These are phyloP conservation scores for Elongisporangium senticosum DNA, from an alignment of 352 stramenopile genomes.

Conservation along the genomic window DNA sequence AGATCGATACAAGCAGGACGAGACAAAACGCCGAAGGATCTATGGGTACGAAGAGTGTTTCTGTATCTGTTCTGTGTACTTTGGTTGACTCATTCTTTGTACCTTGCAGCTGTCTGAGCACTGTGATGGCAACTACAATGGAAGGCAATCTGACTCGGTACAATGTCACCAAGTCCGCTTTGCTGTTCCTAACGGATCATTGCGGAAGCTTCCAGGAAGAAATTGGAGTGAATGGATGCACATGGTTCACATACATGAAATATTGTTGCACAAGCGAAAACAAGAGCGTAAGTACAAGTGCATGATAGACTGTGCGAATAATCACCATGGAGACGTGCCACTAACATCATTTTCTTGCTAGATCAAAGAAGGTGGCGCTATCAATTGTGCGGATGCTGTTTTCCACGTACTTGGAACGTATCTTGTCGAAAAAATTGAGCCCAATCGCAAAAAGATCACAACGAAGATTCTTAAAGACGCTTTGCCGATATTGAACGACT, in stretches of 20 bases:
- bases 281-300: conserved; percentile 48
- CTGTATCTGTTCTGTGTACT: background rate
- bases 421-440: conserved; percentile 33
- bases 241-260: conserved; percentile 70
- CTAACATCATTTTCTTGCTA: conserved; percentile 12
- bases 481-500: conserved; percentile 50
- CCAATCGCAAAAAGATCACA: conserved; percentile 53
- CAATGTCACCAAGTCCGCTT: conserved; percentile 56
- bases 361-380: conserved; percentile 62
- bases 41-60: conserved; percentile 43
- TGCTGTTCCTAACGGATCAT: conserved; percentile 48
- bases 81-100: conserved; percentile 7
- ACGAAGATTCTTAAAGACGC: conserved; percentile 75
- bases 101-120: conserved; percentile 42
- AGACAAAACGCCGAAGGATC: conserved; percentile 40
- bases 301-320: background rate
- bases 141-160: conserved; percentile 59
- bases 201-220: conserved; percentile 35
- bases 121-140: conserved; percentile 52
- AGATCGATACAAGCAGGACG: conserved; percentile 35
- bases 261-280: conserved; percentile 58
- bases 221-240: conserved; percentile 40
- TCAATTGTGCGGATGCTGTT: conserved; percentile 34
- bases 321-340: background rate
- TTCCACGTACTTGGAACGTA: conserved; percentile 37